Percentiles rank a stretch among this genome's conserved stretches.
phyloP scores from a whole-genome alignment of 177 flowering plant species.

The Vitis hybrid region DNA sequence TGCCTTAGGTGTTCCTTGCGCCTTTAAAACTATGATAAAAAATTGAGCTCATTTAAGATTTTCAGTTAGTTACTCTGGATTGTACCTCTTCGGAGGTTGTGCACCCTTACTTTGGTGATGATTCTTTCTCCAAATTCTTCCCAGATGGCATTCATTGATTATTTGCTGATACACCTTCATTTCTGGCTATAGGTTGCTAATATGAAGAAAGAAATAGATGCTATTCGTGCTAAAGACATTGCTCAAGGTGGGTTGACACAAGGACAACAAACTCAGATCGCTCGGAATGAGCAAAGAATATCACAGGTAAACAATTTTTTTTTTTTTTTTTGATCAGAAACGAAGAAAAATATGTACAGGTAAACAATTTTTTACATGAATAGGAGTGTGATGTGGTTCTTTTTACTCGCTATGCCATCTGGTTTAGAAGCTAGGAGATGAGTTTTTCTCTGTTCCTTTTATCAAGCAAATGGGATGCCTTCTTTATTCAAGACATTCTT shows the following conservation, averaged over 20 bases:
- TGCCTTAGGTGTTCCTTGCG: too few species aligned
- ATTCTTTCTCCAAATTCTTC: not conserved
- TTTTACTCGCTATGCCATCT: not conserved
- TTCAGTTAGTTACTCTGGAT: too few species aligned
- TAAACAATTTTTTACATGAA: not conserved
- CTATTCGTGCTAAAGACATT: constrained; percentile 92
- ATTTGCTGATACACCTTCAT: not conserved
- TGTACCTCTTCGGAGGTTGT: too few species aligned
- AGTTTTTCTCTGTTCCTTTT: not conserved
- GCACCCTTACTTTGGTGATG: not conserved
- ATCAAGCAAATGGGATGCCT: not conserved
- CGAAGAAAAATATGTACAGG: too few species aligned
- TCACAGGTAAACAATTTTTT: constrained; percentile 55
- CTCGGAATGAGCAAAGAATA: constrained; percentile 93
- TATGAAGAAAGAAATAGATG: constrained; percentile 98
- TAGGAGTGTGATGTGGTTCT: not conserved
- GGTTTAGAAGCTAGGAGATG: not conserved
- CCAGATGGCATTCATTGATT: not conserved
- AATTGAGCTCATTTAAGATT: too few species aligned
- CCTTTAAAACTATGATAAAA: too few species aligned
- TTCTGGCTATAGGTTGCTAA: constrained; percentile 64
- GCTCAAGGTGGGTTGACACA: constrained; percentile 97
- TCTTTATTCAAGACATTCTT: not conserved
- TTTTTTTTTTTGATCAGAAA: too few species aligned
- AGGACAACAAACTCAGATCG: constrained; percentile 99